phyloP scores from a whole-genome alignment of 2,329 filamentous ascomycete species.

The Metarhizium rileyi region DNA sequence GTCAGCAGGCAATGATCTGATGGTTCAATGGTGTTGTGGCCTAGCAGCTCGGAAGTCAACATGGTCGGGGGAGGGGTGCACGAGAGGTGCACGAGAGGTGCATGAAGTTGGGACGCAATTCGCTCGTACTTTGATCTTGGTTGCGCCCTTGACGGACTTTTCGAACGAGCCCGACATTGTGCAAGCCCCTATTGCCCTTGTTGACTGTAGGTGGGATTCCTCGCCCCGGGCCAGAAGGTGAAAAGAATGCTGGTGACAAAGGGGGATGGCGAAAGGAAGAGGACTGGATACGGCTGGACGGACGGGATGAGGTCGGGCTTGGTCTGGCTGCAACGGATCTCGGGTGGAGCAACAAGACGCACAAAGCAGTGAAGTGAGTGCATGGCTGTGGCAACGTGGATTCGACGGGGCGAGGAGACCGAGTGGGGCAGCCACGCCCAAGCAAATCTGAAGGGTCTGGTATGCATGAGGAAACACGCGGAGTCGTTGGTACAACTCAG shows the following conservation, averaged over 20 bases:
- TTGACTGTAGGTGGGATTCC: background rate
- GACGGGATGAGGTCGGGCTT: constrained; percentile 4
- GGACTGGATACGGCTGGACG: background rate
- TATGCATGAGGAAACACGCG: no score
- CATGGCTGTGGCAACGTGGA: no score
- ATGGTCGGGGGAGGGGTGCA: background rate
- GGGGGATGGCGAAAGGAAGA: constrained; percentile 2
- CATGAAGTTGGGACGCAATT: background rate
- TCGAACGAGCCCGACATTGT: constrained; percentile 83
- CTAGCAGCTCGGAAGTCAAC: background rate
- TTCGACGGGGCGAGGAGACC: background rate
- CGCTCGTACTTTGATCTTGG: constrained; percentile 78
- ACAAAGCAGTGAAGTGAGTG: background rate
- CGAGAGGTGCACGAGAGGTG: no score
- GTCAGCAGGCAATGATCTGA: background rate
- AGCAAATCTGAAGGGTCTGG: background rate
- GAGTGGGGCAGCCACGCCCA: background rate
- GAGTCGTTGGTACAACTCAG: no score
- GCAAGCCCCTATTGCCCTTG: constrained; percentile 8
- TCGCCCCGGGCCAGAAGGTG: background rate
- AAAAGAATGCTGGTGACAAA: constrained; percentile 1
- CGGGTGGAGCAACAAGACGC: background rate
- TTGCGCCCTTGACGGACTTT: constrained; percentile 98
- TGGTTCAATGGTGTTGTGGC: background rate
- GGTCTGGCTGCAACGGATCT: constrained; percentile 1